phyloP scores from a whole-genome alignment of 2,329 filamentous ascomycete species.

The Parascedosporium putredinis region DNA sequence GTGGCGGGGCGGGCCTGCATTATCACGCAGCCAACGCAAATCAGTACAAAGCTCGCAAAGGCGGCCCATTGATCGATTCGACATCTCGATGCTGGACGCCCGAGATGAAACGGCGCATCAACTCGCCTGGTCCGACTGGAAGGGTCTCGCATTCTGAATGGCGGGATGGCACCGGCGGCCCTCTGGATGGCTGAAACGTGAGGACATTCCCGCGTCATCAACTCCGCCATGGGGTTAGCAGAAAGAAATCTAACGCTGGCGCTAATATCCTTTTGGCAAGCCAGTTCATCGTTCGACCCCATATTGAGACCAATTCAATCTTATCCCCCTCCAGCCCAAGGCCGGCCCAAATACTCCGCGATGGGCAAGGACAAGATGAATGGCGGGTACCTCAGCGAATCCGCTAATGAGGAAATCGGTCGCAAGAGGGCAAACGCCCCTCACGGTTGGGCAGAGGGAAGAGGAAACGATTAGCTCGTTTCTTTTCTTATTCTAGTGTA shows the following conservation, averaged over 20 bases:
- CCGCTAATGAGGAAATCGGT: neutral
- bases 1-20: neutral
- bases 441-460: too few relatives aligned
- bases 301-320: too few relatives aligned
- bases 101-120: neutral
- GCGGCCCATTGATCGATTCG: too few relatives aligned
- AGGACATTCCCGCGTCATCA: neutral
- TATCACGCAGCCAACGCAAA: too few relatives aligned
- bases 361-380: neutral
- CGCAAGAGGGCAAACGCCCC: too few relatives aligned
- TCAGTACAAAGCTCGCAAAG: too few relatives aligned
- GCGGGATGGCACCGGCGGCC: neutral
- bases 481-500: too few relatives aligned
- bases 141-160: neutral
- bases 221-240: neutral
- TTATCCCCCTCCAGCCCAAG: neutral
- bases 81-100: neutral
- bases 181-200: slow-evolving; percentile 1
- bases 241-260: too few relatives aligned
- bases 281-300: too few relatives aligned
- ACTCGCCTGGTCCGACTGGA: neutral
- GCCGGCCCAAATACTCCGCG: too few relatives aligned
- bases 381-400: neutral
- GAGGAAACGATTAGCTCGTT: too few relatives aligned
- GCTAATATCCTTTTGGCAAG: neutral